A percentile compares a stretch with the other conserved stretches of the same genome.
Evolutionary conservation across 2,329 filamentous ascomycete species (phyloP).

Genomic region (Ophiostoma perfectum): DNA sequence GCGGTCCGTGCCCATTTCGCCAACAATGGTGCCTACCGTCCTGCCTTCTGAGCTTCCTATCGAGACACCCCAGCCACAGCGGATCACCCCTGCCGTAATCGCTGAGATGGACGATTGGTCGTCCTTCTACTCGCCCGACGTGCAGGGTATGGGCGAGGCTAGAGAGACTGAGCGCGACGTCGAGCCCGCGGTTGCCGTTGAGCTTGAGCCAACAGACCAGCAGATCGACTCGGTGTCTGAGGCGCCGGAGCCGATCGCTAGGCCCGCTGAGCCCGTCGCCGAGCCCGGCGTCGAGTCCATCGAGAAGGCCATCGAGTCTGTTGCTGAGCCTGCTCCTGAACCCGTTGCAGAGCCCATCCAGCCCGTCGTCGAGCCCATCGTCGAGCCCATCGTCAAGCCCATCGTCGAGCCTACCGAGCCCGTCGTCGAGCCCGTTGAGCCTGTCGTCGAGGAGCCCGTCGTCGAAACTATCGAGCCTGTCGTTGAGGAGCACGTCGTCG

Average conservation of each 20-base stretch:
- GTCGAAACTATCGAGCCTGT: background rate
- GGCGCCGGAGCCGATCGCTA: background rate
- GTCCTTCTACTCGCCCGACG: constrained; percentile 6
- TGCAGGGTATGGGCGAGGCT: background rate
- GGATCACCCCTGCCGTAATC: background rate
- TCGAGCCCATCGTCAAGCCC: background rate
- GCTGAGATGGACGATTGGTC: background rate
- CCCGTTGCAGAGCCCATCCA: background rate
- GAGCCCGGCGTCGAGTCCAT: background rate
- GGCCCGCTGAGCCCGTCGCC: background rate
- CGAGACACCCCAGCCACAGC: constrained; percentile 9
- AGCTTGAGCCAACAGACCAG: background rate
- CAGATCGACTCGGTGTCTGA: background rate
- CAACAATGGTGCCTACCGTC: background rate
- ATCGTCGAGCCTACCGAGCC: background rate
- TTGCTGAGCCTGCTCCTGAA: background rate
- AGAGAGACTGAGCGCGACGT: background rate
- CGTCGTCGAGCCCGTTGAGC: background rate
- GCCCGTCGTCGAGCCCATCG: background rate
- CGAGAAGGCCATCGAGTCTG: background rate
- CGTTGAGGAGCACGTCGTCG: background rate
- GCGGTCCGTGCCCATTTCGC: background rate
- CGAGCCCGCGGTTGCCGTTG: background rate
- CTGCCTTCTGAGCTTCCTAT: background rate
- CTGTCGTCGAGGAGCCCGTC: background rate